Conservation (phyloP, 169 alveolate genomes). For the Plasmodium knowlesi region DNA sequence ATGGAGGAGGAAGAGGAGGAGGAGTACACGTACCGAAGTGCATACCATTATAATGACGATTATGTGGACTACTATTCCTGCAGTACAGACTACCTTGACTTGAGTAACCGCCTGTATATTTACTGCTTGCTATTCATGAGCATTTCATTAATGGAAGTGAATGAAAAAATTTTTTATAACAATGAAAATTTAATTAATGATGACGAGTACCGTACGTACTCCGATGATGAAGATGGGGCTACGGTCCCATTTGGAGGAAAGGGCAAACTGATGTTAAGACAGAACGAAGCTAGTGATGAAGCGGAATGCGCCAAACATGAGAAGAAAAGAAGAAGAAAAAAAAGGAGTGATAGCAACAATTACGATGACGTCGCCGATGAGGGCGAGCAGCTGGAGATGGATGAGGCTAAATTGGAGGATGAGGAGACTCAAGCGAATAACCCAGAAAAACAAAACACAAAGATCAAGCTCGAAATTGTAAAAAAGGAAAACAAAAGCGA, state of each 20-base stretch:
- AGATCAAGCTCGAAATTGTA: neutral
- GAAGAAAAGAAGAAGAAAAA: constrained; percentile 4
- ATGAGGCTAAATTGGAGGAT: neutral
- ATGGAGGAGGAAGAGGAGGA: constrained; percentile 8
- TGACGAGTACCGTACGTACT: neutral
- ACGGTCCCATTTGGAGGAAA: neutral
- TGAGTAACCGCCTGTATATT: constrained; percentile 58
- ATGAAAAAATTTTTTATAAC: constrained; percentile 42
- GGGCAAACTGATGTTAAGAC: neutral
- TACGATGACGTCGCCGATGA: neutral
- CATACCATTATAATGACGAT: constrained; percentile 11
- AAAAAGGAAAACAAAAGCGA: neutral
- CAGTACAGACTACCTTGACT: constrained; percentile 17
- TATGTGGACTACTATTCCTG: constrained; percentile 17
- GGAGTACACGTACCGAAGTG: neutral
- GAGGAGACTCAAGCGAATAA: neutral
- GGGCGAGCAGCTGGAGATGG: neutral
- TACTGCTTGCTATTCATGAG: constrained; percentile 68
- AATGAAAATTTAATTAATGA: constrained; percentile 29
- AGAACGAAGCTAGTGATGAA: neutral
- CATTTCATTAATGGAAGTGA: constrained; percentile 38
- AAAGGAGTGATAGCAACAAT: neutral
- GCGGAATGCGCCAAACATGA: neutral
- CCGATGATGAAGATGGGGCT: neutral
- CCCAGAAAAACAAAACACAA: neutral